Evolutionary conservation across 2,329 filamentous ascomycete species (phyloP), one percentile per base, ranked within the genome.

Genomic region (Hypomyces perniciosus): DNA sequence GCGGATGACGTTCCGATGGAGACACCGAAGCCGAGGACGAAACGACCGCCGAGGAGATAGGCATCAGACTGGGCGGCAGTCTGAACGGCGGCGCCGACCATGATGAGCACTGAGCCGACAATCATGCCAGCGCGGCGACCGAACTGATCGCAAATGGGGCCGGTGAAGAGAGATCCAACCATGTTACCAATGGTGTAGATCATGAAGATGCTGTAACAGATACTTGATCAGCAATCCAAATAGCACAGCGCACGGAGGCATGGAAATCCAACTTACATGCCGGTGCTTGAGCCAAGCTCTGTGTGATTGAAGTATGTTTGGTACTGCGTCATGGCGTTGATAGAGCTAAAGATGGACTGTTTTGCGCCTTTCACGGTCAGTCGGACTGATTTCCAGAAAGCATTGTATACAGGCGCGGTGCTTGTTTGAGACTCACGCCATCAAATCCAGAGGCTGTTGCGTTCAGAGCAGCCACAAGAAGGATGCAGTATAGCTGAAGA

Each of bases 21-120:
- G 5, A 72, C 69, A 12, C 72, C 72, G 48, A 82, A 81, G 13
- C 79, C 79, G 0, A 82, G 73, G 4, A 81, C 62, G 55, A 82
- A 80, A 27, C 78, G 73, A 3, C 77, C 78, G 6, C 71, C 70
- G 37, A 74, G 66, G n/a, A 74, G 71, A 43, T 71, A 70, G 10
- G 61, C 61, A 39, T 70, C 65, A 31, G 59, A 63, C 5, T 62
- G 63, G 2, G 72, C 66, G 10, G 63, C 61, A 4, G 63, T 71
- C 57, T 69, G 66, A 4, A 74, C 61, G 13, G 64, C 66, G 20
- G 71, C 69, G 1, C 72, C 72, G 9, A 69, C 57, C 33, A 74
- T 68, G 51, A 74, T 73, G 28, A 74, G 59, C 1, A 66, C 48
- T 6, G 67, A 59, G 1, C 70, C 72, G 9, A 56, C 56, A 26